These are phyloP conservation scores for Trematosphaeria pertusa DNA, from an alignment of 2,329 filamentous ascomycete genomes.

Conservation along the genomic window DNA sequence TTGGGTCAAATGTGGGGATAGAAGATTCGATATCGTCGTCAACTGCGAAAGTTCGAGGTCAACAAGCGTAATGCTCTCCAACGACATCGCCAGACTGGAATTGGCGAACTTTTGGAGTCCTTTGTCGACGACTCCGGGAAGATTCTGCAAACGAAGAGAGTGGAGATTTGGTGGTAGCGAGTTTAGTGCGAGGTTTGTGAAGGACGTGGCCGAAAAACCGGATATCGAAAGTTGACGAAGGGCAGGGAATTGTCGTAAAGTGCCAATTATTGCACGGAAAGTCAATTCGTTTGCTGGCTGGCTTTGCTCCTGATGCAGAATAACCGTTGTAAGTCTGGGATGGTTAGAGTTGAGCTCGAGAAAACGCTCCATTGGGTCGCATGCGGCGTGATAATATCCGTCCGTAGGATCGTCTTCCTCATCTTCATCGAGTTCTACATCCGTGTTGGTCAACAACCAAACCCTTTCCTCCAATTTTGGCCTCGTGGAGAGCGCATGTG, in stretches of 20 bases:
- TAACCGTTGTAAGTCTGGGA: conserved; percentile 60
- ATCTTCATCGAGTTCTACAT: conserved; percentile 31
- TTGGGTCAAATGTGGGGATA: conserved; percentile 52
- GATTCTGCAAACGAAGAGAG: conserved; percentile 62
- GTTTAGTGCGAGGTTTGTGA: conserved; percentile 62
- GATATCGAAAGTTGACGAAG: conserved; percentile 62
- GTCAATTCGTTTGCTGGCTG: conserved; percentile 53
- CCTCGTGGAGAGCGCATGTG: conserved; percentile 63
- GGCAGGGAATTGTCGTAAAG: conserved; percentile 60
- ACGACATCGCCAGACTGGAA: conserved; percentile 52
- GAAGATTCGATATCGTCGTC: conserved; percentile 59
- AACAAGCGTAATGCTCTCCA: conserved; percentile 59
- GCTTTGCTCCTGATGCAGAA: conserved; percentile 50
- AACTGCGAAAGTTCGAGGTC: conserved; percentile 62
- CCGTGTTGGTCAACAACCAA: conserved; percentile 57
- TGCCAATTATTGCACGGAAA: conserved; percentile 61
- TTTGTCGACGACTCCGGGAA: conserved; percentile 63
- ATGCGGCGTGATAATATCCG: conserved; percentile 45
- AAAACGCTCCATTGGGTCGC: conserved; percentile 61
- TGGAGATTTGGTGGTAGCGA: conserved; percentile 58
- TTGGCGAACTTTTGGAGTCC: conserved; percentile 61
- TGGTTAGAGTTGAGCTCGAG: conserved; percentile 61
- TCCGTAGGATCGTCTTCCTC: conserved; percentile 41
- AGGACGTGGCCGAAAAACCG: conserved; percentile 61
- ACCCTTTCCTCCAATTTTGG: conserved; percentile 61